A percentile compares a stretch with the other conserved stretches of the same genome.
Evolutionary conservation across 139 green algal genomes (phyloP).

Genomic region (Pleodorina starrii): DNA sequence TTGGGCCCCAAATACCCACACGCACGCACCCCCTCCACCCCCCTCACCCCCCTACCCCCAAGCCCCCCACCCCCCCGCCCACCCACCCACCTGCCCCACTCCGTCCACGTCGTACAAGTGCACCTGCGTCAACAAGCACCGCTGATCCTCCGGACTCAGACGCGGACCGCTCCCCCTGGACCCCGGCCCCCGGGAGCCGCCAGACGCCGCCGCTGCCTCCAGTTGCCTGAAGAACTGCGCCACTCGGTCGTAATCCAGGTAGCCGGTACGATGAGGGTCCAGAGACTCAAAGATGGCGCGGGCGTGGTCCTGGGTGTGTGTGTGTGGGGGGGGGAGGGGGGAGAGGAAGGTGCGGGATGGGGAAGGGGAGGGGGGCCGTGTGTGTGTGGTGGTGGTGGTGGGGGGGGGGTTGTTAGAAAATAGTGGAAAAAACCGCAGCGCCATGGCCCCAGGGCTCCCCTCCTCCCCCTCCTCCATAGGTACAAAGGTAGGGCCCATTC

Average conservation of each 20-base stretch:
- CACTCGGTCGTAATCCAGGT: slow-evolving; percentile 56
- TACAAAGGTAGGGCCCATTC: too few relatives aligned
- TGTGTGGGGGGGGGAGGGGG: too few relatives aligned
- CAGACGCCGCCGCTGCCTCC: background rate
- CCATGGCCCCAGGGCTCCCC: too few relatives aligned
- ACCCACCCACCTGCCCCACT: slow-evolving; percentile 42
- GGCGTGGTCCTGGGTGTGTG: slow-evolving; percentile 7
- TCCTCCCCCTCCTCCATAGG: background rate
- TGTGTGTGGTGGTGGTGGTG: too few relatives aligned
- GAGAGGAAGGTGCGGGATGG: too few relatives aligned
- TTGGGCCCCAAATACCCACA: too few relatives aligned
- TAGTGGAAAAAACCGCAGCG: too few relatives aligned
- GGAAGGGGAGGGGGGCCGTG: background rate
- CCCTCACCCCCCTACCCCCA: too few relatives aligned
- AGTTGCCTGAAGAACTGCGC: slow-evolving; percentile 38
- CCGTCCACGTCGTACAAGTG: slow-evolving; percentile 48
- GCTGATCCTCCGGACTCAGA: slow-evolving; percentile 14
- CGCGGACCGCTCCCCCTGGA: background rate
- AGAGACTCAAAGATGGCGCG: slow-evolving; percentile 26
- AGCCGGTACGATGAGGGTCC: background rate
- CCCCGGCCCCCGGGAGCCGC: background rate
- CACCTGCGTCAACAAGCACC: slow-evolving; percentile 44
- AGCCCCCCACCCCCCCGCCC: too few relatives aligned
- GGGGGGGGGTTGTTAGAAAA: too few relatives aligned
- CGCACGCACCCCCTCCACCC: too few relatives aligned